Percentiles rank a stretch among this genome's conserved stretches.
phyloP scores from a whole-genome alignment of 805 yeast genomes.

The Maudiozyma bulderi region DNA sequence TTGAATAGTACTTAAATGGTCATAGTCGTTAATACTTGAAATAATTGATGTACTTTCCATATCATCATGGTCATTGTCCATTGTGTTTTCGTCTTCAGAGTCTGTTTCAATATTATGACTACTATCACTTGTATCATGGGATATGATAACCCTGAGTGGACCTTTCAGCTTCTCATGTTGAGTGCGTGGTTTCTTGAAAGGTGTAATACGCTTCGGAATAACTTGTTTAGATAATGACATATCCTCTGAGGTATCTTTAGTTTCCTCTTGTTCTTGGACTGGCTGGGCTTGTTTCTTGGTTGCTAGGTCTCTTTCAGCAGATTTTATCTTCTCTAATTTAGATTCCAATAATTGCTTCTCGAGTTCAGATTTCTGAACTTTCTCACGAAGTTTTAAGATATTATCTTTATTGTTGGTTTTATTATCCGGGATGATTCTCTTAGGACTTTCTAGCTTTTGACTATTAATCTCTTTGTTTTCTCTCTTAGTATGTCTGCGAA shows the following conservation, averaged over 20 bases:
- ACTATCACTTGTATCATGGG: neutral
- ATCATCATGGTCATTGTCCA: neutral
- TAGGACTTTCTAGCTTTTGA: no score
- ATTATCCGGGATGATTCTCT: no score
- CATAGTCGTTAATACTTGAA: neutral
- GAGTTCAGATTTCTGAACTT: neutral
- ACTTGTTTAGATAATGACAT: no score
- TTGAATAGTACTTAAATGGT: neutral
- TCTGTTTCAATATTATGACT: neutral
- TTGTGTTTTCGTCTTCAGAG: neutral
- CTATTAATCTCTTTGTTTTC: neutral
- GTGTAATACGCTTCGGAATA: no score
- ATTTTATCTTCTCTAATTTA: neutral
- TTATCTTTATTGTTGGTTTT: neutral
- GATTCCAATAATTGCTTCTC: neutral
- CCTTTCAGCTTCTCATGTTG: neutral
- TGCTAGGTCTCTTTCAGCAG: neutral
- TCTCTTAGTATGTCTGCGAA: neutral
- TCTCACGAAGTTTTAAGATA: neutral
- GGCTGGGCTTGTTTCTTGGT: neutral
- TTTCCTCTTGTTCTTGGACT: neutral
- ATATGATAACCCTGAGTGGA: neutral
- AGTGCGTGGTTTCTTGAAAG: neutral
- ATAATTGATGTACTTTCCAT: neutral
- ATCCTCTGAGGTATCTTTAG: neutral